A percentile compares a stretch with the other conserved stretches of the same genome.
These are phyloP conservation scores for Acacia acuminata DNA, from an alignment of 306 rosid genomes.

Conservation along the genomic window DNA sequence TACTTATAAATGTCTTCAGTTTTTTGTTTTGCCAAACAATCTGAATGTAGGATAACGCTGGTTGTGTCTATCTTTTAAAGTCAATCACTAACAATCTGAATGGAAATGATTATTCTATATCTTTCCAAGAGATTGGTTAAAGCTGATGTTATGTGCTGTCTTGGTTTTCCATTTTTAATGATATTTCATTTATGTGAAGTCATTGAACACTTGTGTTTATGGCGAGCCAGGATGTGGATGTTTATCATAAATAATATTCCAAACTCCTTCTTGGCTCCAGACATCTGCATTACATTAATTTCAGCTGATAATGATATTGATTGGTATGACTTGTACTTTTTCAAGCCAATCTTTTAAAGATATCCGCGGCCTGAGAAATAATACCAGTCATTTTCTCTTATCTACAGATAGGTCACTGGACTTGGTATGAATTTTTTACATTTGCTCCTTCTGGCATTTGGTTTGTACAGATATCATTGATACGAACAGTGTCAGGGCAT, in stretches of 20 bases:
- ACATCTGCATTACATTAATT: not conserved
- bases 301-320: not conserved
- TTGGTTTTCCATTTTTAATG: not conserved
- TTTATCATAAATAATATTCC: conserved; percentile 6
- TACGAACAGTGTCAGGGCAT: not conserved
- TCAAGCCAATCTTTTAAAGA: conserved; percentile 79
- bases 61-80: not conserved
- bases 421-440: conserved; percentile 44
- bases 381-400: conserved; percentile 74
- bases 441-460: not conserved
- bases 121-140: conserved; percentile 27
- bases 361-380: conserved; percentile 80
- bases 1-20: not conserved
- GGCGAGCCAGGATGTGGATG: conserved; percentile 14
- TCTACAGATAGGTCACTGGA: conserved; percentile 73
- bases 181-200: conserved; percentile 12
- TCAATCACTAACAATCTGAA: not conserved
- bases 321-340: conserved; percentile 37
- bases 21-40: too few relatives aligned
- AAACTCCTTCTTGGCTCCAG: conserved; percentile 26
- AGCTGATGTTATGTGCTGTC: conserved; percentile 6
- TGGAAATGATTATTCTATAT: conserved; percentile 11
- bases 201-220: not conserved
- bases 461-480: not conserved
- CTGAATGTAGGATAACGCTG: not conserved